Base-by-base conservation (phyloP, 2,329 filamentous ascomycete species). In the Pseudocercospora crystallina region DNA sequence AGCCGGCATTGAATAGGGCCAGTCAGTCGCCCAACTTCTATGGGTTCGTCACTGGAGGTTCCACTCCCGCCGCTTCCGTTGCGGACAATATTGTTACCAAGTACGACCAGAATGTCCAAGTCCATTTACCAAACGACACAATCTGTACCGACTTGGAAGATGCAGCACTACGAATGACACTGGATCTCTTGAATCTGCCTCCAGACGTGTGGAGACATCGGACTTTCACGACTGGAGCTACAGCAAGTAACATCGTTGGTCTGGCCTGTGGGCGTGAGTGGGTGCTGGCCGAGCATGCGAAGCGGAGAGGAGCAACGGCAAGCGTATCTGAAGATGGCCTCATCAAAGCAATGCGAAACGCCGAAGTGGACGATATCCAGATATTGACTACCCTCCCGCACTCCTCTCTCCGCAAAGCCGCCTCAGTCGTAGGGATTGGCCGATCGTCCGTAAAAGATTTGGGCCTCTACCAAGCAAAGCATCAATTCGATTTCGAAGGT, bases 11-110 rank as follows among this genome's bases (percentile, higher is more conserved):
- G 52, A 90, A 85, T 61, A 80, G 77, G 14, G 51, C 48, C 62
- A 84, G 82, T 58, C 77, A 80, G 36, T 83, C 80, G 37, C 70
- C 82, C 9, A 82, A 83, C 47, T 95, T 95, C 76, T 95, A 89
- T 68, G 91, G 90, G 52, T 96, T 96, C 67, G 87, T 96, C 5
- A 95, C 86, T 0, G 92, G 92, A 38, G 87, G 89, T 11, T 77
- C 80, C 7, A 87, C 91, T 0, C 89, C 90, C 5, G 83, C 90
- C 17, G 90, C 90, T 30, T 80, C 86, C 60, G 81, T 89, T 47
- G 91, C 90, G 1, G 92, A 96, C 68, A 87, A 90, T 57, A 72
- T 96, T n/a, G 90, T 92, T 54, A 85, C 85, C 5, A 80, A 82
- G 8, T 80, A 86, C 54, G 91, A 96, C 66, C 89, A 95, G 67